Conservation (phyloP, 805 yeast species). For the Ascoidea rubescens region DNA sequence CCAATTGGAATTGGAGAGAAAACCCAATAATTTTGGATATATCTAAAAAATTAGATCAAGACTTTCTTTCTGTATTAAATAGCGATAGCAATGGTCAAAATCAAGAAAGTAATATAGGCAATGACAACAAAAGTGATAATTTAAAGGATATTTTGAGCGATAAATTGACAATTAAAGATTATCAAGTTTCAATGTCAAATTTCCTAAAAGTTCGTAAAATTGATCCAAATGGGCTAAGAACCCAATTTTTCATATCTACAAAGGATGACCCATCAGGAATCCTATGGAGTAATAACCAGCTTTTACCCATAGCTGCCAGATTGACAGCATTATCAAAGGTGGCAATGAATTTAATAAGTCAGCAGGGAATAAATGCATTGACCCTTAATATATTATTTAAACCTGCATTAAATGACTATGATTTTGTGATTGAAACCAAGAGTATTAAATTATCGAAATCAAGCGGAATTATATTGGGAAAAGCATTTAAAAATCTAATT, state of each 20-base stretch:
- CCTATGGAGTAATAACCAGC: constrained; percentile 56
- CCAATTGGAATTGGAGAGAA: constrained; percentile 92
- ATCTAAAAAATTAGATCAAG: constrained; percentile 32
- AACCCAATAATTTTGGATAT: constrained; percentile 73
- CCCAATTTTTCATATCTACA: constrained; percentile 75
- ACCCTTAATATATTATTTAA: constrained; percentile 50
- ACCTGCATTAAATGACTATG: constrained; percentile 77
- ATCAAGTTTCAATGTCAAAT: constrained; percentile 46
- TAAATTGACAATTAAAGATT: constrained; percentile 43
- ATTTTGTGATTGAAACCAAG: constrained; percentile 55
- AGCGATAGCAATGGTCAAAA: constrained; percentile 18
- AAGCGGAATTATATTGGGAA: constrained; percentile 42
- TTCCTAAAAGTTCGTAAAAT: constrained; percentile 55
- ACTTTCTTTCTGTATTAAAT: constrained; percentile 16
- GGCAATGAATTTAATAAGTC: constrained; percentile 40
- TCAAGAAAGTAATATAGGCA: constrained; percentile 1
- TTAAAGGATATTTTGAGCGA: constrained; percentile 39
- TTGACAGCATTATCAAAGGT: constrained; percentile 78
- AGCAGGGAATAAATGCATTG: constrained; percentile 24
- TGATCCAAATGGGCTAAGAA: constrained; percentile 71
- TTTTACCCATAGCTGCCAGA: constrained; percentile 73
- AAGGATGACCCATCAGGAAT: constrained; percentile 79
- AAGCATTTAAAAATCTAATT: constrained; percentile 45
- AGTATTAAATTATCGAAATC: constrained; percentile 27
- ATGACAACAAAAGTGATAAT: constrained; percentile 11